These are phyloP conservation scores for Carnegiea gigantea DNA, from an alignment of 179 eudicot species.

Conservation along the genomic window DNA sequence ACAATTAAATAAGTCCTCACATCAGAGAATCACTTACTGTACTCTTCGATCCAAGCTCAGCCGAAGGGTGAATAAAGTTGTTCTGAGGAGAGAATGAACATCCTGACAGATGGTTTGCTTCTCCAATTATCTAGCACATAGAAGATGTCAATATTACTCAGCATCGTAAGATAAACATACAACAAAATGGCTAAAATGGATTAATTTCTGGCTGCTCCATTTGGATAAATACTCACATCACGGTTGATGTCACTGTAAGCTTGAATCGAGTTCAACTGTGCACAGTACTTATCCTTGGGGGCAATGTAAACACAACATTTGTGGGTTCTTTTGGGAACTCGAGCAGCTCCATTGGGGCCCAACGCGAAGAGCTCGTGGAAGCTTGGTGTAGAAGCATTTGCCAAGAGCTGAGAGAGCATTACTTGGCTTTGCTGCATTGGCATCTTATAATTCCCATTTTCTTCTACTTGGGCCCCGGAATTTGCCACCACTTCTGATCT, in stretches of 20 bases:
- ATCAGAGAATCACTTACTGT: constrained; percentile 52
- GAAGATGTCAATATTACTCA: constrained; percentile 15
- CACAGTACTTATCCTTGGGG: constrained; percentile 82
- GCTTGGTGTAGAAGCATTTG: constrained; percentile 84
- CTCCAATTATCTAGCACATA: constrained; percentile 71
- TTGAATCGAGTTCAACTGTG: constrained; percentile 85
- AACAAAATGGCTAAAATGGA: neutral
- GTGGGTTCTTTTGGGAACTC: constrained; percentile 60
- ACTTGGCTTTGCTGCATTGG: constrained; percentile 55
- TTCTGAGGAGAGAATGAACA: constrained; percentile 77
- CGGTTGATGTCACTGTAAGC: constrained; percentile 89
- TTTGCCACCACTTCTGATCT: constrained; percentile 68
- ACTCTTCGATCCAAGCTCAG: constrained; percentile 84
- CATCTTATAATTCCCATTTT: constrained; percentile 61
- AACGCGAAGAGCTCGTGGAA: constrained; percentile 72
- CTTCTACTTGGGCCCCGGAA: constrained; percentile 44
- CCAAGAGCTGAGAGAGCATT: constrained; percentile 78
- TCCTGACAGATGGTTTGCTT: constrained; percentile 86
- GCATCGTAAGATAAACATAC: neutral
- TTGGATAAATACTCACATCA: constrained; percentile 62
- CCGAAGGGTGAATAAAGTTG: constrained; percentile 84
- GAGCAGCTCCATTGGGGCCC: constrained; percentile 58
- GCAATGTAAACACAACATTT: constrained; percentile 97
- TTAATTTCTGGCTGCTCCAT: too few relatives aligned
- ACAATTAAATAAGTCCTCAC: neutral